Base-by-base conservation (phyloP, 2,329 filamentous ascomycete genomes). In the Fusarium sublunatum region DNA sequence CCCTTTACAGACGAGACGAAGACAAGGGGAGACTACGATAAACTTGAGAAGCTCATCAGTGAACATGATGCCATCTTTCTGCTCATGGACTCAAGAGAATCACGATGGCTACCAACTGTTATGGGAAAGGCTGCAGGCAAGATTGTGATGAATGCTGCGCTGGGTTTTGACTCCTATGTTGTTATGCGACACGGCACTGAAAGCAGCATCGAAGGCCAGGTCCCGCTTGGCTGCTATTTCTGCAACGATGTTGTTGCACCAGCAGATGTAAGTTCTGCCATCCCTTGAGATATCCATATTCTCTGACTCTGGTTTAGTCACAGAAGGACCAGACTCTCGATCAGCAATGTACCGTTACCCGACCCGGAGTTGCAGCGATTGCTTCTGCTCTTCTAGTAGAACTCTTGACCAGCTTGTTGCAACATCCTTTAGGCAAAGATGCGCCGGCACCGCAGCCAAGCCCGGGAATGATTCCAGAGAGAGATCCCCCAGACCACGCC, bases 241-340 rank as follows among this genome's bases (percentile, higher is more conserved):
- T 99, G 95, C 79, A 98, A 96, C 71, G 95, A 99, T 74, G 94
- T 99, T 25, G 94, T 98, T 45, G 92, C 94, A 7, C 95, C 95
- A 22, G 90, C 90, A 61, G 92, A 98, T 79, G 93, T 96, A 80
- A 87, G 90, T 84, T 32, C 38, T 12, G 6, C 24, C 3, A 8
- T 38, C 8, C n/a, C 7, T 10, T 28, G 28, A 9, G 11, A 24
- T 7, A 13, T 40, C 12, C 35, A 31, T 25, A 42, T 40, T 19
- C 19, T 19, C 57, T 61, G 53, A 69, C 35, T 11, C 19, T 34
- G 2, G 13, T 41, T 44, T 71, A 96, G 91, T 97, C 93, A 3
- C 86, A 97, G 73, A 97, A 94, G 76, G 93, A 97, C 71, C 91
- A 93, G 69, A 98, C 95, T 0, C 87, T 99, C 10, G 95, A 99